Evolutionary conservation across 23 red algal species (phyloP), one percentile per base, ranked within the genome.

Genomic region (Gracilariopsis chorda): DNA sequence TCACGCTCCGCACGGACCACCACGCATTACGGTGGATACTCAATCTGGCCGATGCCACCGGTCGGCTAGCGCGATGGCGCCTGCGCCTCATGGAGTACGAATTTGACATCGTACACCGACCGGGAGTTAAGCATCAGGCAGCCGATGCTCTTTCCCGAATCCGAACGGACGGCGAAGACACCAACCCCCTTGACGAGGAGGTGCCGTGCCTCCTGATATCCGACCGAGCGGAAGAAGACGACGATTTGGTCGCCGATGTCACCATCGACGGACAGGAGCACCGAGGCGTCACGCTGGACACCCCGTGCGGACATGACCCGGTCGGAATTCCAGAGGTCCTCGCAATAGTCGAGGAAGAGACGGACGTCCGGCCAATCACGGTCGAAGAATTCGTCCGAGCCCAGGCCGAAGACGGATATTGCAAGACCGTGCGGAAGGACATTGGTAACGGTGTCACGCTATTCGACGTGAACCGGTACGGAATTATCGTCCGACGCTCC

Each of bases 1-100:
- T 82, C 52, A 47, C 53, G 5, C 28, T 90, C 16, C 36, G 85
- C 35, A 77, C 86, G 1, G 86, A 90, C 48, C 71, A 90, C 29
- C 36, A 77, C 35, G 41, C 58, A 25, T 40, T 91, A 4, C 2
- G 56, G n/a, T 91, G 88, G 88, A 55, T 91, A 3, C 56, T 81
- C 4, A 51, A 82, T 41, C 44, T 65, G 13, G 57, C 73, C 9
- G 53, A 82, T 48, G 76, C 59, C 1, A 45, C 9, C 16, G 48
- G 44, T 6, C 29, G 0, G 8, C 49, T 60, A 0, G 76, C 88
- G 3, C 59, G 39, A 2, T 83, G 24, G 21, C 35, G 51, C 34
- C 35, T 92, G 10, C 25, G 58, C 4, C 12, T 74, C 1, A 25
- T 48, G 41, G 75, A 81, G 40, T 92, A 45, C 7, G 77, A 92